Evolutionary conservation across 2,329 filamentous ascomycete species (phyloP).

Genomic region (Epicoccum sorghinum): DNA sequence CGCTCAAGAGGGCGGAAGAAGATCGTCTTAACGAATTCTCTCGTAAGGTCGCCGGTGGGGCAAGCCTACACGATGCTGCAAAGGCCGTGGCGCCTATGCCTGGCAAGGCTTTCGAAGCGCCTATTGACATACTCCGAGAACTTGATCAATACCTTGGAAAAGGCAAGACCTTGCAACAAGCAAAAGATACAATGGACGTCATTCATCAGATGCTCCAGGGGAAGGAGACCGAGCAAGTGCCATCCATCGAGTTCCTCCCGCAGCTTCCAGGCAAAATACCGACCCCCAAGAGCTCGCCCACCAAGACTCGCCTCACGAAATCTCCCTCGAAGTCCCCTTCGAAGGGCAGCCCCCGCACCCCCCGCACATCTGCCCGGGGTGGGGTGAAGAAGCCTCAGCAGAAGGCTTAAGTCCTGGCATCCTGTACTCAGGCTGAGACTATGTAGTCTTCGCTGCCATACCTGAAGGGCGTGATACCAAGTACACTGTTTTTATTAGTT

Average conservation of each 20-base stretch:
- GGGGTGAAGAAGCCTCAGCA: constrained; percentile 31
- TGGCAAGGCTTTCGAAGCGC: constrained; percentile 41
- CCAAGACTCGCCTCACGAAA: constrained; percentile 18
- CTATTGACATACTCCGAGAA: constrained; percentile 42
- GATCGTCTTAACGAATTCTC: constrained; percentile 39
- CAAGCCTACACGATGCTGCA: constrained; percentile 16
- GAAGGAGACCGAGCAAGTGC: constrained; percentile 33
- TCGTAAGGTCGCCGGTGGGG: constrained; percentile 27
- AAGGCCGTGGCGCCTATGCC: constrained; percentile 15
- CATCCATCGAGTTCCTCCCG: constrained; percentile 41
- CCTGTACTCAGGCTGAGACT: too few species aligned
- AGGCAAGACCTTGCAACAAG: constrained; percentile 27
- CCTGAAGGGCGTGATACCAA: too few species aligned
- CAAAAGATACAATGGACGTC: constrained; percentile 28
- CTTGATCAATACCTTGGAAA: constrained; percentile 32
- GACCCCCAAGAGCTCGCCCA: constrained; percentile 20
- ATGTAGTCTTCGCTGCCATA: too few species aligned
- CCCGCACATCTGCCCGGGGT: constrained; percentile 29
- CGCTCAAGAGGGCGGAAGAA: constrained; percentile 46
- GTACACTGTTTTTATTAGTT: too few species aligned
- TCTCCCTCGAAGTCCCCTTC: constrained; percentile 20
- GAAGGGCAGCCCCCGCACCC: constrained; percentile 10
- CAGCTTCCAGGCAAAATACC: constrained; percentile 25
- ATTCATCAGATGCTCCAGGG: constrained; percentile 38
- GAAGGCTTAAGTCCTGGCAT: constrained; percentile 11